These are phyloP conservation scores for Citrus hindsii DNA, from an alignment of 345 rosid genomes.

Conservation along the genomic window DNA sequence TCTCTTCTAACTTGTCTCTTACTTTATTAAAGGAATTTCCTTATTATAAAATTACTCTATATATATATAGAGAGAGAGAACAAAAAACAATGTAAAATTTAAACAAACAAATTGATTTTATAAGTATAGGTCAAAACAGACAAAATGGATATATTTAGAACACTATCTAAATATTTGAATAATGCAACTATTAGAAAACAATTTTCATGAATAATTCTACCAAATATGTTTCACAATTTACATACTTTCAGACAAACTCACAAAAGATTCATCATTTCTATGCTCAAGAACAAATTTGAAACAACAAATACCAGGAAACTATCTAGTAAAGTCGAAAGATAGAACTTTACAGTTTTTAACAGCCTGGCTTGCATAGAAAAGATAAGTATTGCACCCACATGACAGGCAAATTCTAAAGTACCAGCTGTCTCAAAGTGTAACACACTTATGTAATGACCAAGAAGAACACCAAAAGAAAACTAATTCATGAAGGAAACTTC, in stretches of 20 bases:
- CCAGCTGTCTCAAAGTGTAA: not conserved
- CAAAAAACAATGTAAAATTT: too few species aligned
- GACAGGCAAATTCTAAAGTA: not conserved
- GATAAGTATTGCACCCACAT: not conserved
- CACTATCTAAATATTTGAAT: too few species aligned
- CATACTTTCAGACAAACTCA: not conserved
- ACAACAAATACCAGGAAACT: not conserved
- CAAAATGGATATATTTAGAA: not conserved
- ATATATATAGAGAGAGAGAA: too few species aligned
- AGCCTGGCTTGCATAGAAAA: not conserved
- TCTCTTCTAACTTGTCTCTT: too few species aligned
- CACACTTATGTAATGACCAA: not conserved
- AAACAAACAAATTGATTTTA: not conserved
- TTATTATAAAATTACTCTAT: too few species aligned
- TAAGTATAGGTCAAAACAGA: not conserved
- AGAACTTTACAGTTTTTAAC: not conserved
- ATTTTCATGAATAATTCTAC: not conserved
- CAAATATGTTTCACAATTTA: not conserved
- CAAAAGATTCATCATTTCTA: not conserved
- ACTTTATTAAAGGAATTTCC: too few species aligned
- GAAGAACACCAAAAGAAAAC: too few species aligned
- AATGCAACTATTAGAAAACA: too few species aligned
- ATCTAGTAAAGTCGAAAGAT: not conserved
- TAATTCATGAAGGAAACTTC: too few species aligned
- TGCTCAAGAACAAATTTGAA: not conserved